Percentiles rank a stretch among this genome's conserved stretches.
Evolutionary conservation across 2,329 filamentous ascomycete species (phyloP).

Genomic region (Penicillium sp.): DNA sequence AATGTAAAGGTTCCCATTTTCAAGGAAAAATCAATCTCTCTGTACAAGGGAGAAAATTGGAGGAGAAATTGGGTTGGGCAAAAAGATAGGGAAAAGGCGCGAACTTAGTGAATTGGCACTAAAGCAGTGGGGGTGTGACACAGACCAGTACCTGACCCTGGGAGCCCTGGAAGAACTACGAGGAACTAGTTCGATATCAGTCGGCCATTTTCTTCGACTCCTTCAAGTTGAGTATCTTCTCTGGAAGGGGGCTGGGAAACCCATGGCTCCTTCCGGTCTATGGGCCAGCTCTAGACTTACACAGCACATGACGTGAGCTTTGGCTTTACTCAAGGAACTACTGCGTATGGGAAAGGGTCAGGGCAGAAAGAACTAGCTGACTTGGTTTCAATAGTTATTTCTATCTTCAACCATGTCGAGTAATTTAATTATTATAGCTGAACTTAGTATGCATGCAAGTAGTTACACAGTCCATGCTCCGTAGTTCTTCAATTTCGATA

Average conservation of each 20-base stretch:
- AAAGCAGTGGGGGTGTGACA: constrained; percentile 23
- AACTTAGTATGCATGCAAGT: too few relatives aligned
- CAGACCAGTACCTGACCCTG: constrained; percentile 18
- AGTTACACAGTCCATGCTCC: too few relatives aligned
- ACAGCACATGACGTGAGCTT: background rate
- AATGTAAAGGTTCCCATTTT: constrained; percentile 39
- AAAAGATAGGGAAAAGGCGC: constrained; percentile 2
- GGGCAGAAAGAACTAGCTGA: too few relatives aligned
- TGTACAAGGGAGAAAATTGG: background rate
- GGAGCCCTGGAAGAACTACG: background rate
- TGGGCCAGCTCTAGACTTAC: constrained; percentile 1
- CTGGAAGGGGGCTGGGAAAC: background rate
- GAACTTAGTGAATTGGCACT: background rate
- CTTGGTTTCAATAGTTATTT: too few relatives aligned
- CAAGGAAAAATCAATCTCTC: background rate
- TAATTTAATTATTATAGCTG: too few relatives aligned
- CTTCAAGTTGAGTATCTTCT: background rate
- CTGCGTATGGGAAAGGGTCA: background rate
- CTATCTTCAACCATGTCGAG: too few relatives aligned
- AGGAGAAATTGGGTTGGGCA: background rate
- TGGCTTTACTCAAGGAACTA: background rate
- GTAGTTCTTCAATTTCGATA: too few relatives aligned
- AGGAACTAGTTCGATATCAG: background rate
- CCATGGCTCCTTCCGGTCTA: constrained; percentile 1
- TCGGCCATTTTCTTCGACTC: too few relatives aligned